Base-by-base conservation (phyloP, 2,329 filamentous ascomycete genomes). In the Shiraia bambusicola region DNA sequence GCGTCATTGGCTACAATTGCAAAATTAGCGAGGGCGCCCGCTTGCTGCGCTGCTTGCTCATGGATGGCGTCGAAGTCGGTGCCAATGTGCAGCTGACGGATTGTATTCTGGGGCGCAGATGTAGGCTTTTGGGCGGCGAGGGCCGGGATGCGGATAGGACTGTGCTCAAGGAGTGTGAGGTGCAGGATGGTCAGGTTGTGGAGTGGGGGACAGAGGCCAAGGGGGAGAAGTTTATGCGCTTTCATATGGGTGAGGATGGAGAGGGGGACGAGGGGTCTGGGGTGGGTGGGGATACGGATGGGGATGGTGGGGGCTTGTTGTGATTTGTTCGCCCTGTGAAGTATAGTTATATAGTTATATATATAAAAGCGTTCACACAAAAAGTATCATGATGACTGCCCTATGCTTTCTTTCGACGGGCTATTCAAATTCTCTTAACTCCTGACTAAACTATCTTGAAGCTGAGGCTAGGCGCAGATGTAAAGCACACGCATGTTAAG, bases 21-120 rank as follows among this genome's bases (percentile, higher is more conserved):
- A 85, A 87, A 58, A 92, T 98, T 51, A 83, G 84, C 49, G 83
- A 86, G 54, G 89, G 90, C n/a, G 89, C 87, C 22, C 87, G 91
- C 52, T 72, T 98, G 31, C 84, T 83, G n/a, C 81, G 91, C 51
- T 97, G 92, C 68, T 70, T 97, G 34, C 73, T 97, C 14, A 96
- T 97, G 89, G 92, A 97, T 47, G 88, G 88, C 3, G 91, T 88
- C 1, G 83, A 88, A 6, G 79, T 98, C 10, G 91, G 88, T 11
- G 87, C 88, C 58, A 85, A 86, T 30, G 91, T 86, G 61, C 89
- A 89, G 66, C 74, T 97, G 37, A 93, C 87, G 1, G 87, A 88
- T 15, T 96, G 91, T 61, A 87, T 97, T 24, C 72, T 97, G 28
- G 93, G 93, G 4, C 82, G 85, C 60, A 75, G 88, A 48, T 87